Conservation (phyloP, 768 basidiomycete species). For the Rhodotorula kratochvilovae region DNA sequence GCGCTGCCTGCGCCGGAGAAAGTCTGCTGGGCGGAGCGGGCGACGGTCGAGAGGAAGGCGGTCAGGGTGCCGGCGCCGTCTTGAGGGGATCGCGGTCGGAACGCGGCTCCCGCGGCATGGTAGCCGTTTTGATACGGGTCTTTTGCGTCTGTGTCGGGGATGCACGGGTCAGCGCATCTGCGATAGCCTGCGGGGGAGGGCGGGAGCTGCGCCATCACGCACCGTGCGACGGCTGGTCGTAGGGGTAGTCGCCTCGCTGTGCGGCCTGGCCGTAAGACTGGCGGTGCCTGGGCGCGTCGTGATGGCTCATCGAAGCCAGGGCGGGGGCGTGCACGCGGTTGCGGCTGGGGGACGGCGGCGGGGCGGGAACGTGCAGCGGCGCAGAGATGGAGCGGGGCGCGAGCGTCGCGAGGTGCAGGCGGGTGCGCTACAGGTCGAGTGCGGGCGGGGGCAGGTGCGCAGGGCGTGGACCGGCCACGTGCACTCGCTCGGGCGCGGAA, state of each 20-base stretch:
- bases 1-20: background rate
- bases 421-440: background rate
- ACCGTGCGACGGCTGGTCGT: background rate
- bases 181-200: background rate
- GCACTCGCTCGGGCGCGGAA: background rate
- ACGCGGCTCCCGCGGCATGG: background rate
- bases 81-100: conserved; percentile 6
- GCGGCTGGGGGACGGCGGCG: background rate
- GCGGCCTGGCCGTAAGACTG: background rate
- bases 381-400: too few relatives aligned
- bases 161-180: background rate
- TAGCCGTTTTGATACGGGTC: background rate
- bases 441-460: background rate
- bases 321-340: background rate
- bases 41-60: conserved; percentile 3
- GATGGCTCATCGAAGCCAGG: background rate
- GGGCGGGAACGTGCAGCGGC: background rate
- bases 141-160: background rate
- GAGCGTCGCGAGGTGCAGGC: too few relatives aligned
- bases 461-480: background rate
- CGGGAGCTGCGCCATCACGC: background rate
- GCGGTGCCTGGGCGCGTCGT: background rate
- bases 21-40: background rate
- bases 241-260: background rate
- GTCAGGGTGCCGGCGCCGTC: background rate